These are phyloP conservation scores for Gremmenia infestans DNA, from an alignment of 2,329 filamentous ascomycete species.

Conservation along the genomic window DNA sequence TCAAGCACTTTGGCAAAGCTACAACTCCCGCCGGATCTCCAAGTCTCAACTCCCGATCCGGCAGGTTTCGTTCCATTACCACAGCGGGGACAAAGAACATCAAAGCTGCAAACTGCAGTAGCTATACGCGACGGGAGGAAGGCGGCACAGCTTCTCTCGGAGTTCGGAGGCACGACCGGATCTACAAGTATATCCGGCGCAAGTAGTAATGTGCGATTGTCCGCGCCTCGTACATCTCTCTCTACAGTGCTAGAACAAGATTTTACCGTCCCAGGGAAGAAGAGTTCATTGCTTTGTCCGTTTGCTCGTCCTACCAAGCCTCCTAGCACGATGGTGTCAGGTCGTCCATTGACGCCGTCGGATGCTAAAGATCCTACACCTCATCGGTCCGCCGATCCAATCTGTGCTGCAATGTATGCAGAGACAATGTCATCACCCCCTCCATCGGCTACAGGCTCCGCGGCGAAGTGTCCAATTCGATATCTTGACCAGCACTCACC, in stretches of 20 bases:
- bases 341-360: conserved; percentile 23
- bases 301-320: conserved; percentile 47
- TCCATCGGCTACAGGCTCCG: conserved; percentile 45
- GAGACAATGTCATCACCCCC: conserved; percentile 44
- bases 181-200: conserved; percentile 41
- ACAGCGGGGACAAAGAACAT: conserved; percentile 24
- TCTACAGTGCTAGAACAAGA: conserved; percentile 75
- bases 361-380: conserved; percentile 38
- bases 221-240: conserved; percentile 47
- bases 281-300: conserved; percentile 74
- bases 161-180: conserved; percentile 39
- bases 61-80: conserved; percentile 30
- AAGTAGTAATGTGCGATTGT: conserved; percentile 36
- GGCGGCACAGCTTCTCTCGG: conserved; percentile 49
- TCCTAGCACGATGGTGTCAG: conserved; percentile 22
- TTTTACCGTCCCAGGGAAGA: conserved; percentile 81
- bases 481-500: conserved; percentile 89
- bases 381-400: conserved; percentile 52
- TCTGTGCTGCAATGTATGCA: conserved; percentile 59
- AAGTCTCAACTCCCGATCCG: conserved; percentile 22
- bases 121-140: conserved; percentile 60
- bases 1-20: conserved; percentile 62
- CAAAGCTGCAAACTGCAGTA: conserved; percentile 55
- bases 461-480: conserved; percentile 81
- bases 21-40: conserved; percentile 51